Conservation (phyloP, 2,329 filamentous ascomycete genomes). For the Leptographium radiaticola region DNA sequence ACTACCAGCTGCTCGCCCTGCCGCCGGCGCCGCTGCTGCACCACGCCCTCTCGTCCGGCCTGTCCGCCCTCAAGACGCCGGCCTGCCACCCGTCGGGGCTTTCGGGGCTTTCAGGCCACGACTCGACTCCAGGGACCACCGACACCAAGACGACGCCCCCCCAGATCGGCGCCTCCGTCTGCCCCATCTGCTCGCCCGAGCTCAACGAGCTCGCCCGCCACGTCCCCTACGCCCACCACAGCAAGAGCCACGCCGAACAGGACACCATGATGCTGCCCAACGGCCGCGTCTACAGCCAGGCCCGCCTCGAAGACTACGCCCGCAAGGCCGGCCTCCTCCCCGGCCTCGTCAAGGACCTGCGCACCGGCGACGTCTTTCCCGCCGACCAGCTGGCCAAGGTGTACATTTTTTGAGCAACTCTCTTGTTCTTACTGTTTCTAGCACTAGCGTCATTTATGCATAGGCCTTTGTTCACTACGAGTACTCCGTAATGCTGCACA, state of each 20-base stretch:
- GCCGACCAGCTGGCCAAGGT: constrained; percentile 65
- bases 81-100: constrained; percentile 77
- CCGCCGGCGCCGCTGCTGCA: constrained; percentile 76
- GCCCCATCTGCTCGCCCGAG: constrained; percentile 91
- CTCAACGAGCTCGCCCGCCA: constrained; percentile 80
- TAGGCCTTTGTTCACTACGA: too few species aligned
- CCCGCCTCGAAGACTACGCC: constrained; percentile 62
- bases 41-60: constrained; percentile 76
- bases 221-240: constrained; percentile 91
- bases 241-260: constrained; percentile 80
- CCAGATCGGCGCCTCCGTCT: constrained; percentile 34
- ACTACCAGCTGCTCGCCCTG: constrained; percentile 74
- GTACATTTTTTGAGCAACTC: constrained; percentile 50
- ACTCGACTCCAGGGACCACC: not conserved
- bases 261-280: constrained; percentile 83
- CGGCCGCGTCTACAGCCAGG: constrained; percentile 68
- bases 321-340: constrained; percentile 60
- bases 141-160: not conserved
- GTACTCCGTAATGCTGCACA: too few species aligned
- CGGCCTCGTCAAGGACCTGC: constrained; percentile 63
- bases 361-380: constrained; percentile 55
- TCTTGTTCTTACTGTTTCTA: not conserved
- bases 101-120: constrained; percentile 15
- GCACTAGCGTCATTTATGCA: not conserved
- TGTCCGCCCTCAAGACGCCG: constrained; percentile 92